Percentiles rank a stretch among this genome's conserved stretches.
Conservation (phyloP, 805 yeast genomes). For the Cyberlindnera japonica region DNA sequence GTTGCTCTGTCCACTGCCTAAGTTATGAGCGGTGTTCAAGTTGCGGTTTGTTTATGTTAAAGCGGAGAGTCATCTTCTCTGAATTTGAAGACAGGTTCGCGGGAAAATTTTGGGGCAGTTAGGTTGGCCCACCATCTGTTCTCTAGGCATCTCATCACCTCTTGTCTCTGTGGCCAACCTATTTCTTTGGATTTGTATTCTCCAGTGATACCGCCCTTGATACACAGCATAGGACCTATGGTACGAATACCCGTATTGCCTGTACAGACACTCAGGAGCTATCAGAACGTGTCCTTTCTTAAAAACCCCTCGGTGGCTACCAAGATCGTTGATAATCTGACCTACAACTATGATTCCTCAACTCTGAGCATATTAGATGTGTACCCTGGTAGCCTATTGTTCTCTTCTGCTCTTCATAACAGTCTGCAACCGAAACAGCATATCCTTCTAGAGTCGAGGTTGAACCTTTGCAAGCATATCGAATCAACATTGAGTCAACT, state of each 20-base stretch:
- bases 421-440: slow-evolving; percentile 60
- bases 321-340: slow-evolving; percentile 44
- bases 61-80: too few species aligned
- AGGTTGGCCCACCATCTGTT: too few species aligned
- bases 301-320: slow-evolving; percentile 9
- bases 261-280: slow-evolving; percentile 9
- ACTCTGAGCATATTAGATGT: slow-evolving; percentile 54
- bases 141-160: not conserved
- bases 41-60: too few species aligned
- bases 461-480: slow-evolving; percentile 25
- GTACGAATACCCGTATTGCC: slow-evolving; percentile 7
- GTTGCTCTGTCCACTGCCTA: too few species aligned
- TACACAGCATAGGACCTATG: too few species aligned
- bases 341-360: slow-evolving; percentile 33
- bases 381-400: slow-evolving; percentile 56
- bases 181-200: not conserved
- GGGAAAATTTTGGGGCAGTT: slow-evolving; percentile 9
- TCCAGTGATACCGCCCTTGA: too few species aligned
- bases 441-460: slow-evolving; percentile 53
- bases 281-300: slow-evolving; percentile 11
- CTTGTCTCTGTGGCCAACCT: not conserved
- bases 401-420: slow-evolving; percentile 60
- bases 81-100: not conserved
- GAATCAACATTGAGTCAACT: slow-evolving; percentile 5
- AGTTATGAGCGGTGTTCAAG: too few species aligned